phyloP scores from a whole-genome alignment of 192 early-diverging fungal species.

The Pilaira anomala region DNA sequence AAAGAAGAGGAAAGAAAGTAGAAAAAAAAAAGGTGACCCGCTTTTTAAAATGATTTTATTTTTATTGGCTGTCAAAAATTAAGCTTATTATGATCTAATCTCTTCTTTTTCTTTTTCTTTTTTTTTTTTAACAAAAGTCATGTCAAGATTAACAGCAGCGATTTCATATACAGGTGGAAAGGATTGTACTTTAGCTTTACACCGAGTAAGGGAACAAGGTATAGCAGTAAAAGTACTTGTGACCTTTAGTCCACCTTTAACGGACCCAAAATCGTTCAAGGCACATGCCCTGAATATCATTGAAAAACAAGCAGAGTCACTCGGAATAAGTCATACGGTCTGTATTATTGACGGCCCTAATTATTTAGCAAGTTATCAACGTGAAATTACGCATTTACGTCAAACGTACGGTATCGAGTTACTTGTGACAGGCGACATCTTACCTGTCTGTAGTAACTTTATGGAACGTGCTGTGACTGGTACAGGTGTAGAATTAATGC shows the following conservation, averaged over 20 bases:
- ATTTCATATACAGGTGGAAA: constrained; percentile 63
- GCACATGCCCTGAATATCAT: constrained; percentile 51
- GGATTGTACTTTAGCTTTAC: constrained; percentile 54
- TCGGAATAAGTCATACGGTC: constrained; percentile 46
- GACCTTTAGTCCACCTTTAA: constrained; percentile 46
- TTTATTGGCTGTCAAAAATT: background rate
- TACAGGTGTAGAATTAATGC: constrained; percentile 44
- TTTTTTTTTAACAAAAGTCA: background rate
- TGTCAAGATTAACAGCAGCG: constrained; percentile 35
- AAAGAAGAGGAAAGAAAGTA: background rate
- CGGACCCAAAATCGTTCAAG: constrained; percentile 41
- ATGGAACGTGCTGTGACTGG: constrained; percentile 51
- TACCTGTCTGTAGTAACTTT: constrained; percentile 58
- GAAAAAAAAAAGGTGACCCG: background rate
- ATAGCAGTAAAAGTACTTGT: constrained; percentile 43
- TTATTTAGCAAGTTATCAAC: constrained; percentile 46
- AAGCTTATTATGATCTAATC: background rate
- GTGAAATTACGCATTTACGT: constrained; percentile 38
- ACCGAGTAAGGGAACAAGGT: constrained; percentile 36
- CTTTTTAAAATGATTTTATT: background rate
- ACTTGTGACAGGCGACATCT: constrained; percentile 61
- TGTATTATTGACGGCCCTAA: constrained; percentile 44
- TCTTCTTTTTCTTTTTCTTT: background rate
- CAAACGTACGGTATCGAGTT: constrained; percentile 41
- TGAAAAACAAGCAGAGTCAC: constrained; percentile 43